Evolutionary conservation across 345 rosid genomes (phyloP), one percentile per base, ranked within the genome.

Genomic region (Euphorbia peplus): DNA sequence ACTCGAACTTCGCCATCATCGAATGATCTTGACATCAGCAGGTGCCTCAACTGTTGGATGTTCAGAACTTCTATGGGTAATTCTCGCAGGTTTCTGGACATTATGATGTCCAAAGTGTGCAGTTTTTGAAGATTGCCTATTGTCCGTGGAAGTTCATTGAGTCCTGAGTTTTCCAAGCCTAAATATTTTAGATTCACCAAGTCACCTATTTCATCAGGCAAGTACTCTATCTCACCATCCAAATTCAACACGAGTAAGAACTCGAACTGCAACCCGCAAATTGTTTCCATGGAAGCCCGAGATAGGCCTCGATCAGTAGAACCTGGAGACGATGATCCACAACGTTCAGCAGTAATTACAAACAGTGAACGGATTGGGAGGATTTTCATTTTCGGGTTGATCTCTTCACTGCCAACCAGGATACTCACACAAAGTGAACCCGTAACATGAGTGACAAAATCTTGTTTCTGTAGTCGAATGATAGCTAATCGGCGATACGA

Each of bases 161-260:
- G 46, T 25, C 29, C 2, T 4, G 75, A 71, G 47, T 29, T 26
- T 19, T 6, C 26, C 64, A 64, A 30, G 57, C 64, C 58, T 8
- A 71, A 46, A 47, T 71, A 64, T 41, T 15, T 64, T 12, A 71
- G 69, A 37, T 64, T 56, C 64, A 64, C 44, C 50, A 64, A 63
- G 15, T 71, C 69, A 26, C 75, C 69, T 0, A 71, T 18, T 64
- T 71, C 69, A 22, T 46, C 42, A 15, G 75, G 69, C 18, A 71
- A 56, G n/a, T 4, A 46, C 26, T 30, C 50, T 26, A 71, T 28
- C 44, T 22, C 0, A 25, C 64, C 70, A n/a, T 22, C 18, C 26
- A 71, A 30, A 64, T 71, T 64, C 69, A 71, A 47, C 56, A 71
- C 75, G 25, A 56, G 15, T 35, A 71, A 32, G 58, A 15, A 71